phyloP scores from a whole-genome alignment of 495 filamentous ascomycete species.

The Barbatosphaeria neglecta region DNA sequence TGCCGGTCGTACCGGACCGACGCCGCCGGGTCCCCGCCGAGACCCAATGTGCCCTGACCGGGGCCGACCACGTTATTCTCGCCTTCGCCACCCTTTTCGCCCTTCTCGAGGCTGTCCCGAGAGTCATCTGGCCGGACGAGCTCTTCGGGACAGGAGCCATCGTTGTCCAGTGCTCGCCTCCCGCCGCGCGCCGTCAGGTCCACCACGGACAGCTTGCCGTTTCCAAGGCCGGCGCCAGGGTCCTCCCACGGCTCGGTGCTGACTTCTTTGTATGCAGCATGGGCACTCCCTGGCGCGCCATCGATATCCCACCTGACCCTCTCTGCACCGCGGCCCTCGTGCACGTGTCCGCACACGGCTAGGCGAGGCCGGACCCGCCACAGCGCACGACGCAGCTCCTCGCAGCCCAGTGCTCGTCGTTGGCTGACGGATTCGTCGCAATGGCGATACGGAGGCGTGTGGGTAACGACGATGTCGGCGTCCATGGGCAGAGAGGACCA shows the following conservation, averaged over 20 bases:
- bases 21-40: conserved; percentile 22
- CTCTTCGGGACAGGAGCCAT: conserved; percentile 6
- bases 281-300: background rate
- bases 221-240: conserved; percentile 17
- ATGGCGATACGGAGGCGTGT: conserved; percentile 65
- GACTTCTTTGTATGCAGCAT: conserved; percentile 14
- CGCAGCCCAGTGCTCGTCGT: conserved; percentile 45
- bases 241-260: conserved; percentile 26
- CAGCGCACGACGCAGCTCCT: conserved; percentile 53
- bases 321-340: conserved; percentile 51
- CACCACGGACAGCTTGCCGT: conserved; percentile 30
- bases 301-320: conserved; percentile 44
- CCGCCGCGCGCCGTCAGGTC: conserved; percentile 26
- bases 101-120: background rate
- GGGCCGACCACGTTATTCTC: conserved; percentile 1
- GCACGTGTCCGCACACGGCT: conserved; percentile 85
- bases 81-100: background rate
- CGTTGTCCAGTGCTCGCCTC: conserved; percentile 20
- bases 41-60: conserved; percentile 19
- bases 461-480: conserved; percentile 77
- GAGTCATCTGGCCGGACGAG: conserved; percentile 5
- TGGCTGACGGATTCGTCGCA: conserved; percentile 50
- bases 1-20: conserved; percentile 25
- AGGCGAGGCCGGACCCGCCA: conserved; percentile 69
- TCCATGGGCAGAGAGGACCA: conserved; percentile 53